Base-by-base conservation (phyloP, 805 yeast species). In the Cyberlindnera suaveolens region DNA sequence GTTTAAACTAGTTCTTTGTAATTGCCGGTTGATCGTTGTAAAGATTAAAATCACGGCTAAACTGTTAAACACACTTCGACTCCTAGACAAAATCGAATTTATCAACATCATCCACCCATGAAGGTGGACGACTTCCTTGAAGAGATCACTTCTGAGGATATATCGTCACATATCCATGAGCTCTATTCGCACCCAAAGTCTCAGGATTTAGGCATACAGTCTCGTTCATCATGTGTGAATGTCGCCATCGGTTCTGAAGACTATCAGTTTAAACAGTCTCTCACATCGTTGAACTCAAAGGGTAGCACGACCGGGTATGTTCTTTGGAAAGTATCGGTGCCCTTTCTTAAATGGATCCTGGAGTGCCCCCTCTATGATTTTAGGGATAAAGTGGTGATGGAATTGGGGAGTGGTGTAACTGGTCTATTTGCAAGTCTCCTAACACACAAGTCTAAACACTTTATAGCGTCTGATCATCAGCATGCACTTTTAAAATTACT, bases 361-460 rank as follows among this genome's bases (percentile, higher is more conserved):
- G 7, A 37, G 5, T 38, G 44, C 1, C 13, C 27, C 2, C 31
- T 46, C 6, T 44, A 58, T 29, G 42, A 50, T 14, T 48, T 52
- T 4, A 37, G 40, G 1, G 53, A 44, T 3, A 46, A 2, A 44
- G 53, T 1, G 14, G 68, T 78, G 0, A 60, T 81, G 8, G 89
- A 82, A 47, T 54, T 82, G 4, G 89, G 89, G 0, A 60, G 84
- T 13, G 89, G 89, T 0, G 71, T 72, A 0, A 67, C 77, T 3
- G 85, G 82, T 0, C 52, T 80, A 4, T 55, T 74, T 8, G 75
- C 76, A 0, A 61, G 64, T 58, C 42, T 66, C 34, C 9, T 68
- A 48, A 63, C 77, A 44, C n/a, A 66, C 47, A 9, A 15, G 15
- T 51, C 66, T 46, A n/a, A 44, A 11, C 58, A 56, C 11, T 80